A percentile compares a stretch with the other conserved stretches of the same genome.
phyloP scores from a whole-genome alignment of 345 rosid species.

The Eucalyptus globulus region DNA sequence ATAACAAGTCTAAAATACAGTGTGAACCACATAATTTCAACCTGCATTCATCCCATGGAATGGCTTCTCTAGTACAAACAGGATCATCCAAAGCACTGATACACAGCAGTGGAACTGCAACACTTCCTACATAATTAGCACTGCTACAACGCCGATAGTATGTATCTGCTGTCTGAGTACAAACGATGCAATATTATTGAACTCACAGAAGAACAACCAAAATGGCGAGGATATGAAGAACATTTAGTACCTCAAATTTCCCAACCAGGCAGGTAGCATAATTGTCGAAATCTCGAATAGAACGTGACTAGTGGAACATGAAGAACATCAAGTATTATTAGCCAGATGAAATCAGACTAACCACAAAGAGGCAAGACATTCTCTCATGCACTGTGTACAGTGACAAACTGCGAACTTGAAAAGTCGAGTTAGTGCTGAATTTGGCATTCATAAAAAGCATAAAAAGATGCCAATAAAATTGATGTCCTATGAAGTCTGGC shows the following conservation, averaged over 20 bases:
- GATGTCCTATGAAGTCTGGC: background rate
- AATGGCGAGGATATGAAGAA: background rate
- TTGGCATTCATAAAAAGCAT: background rate
- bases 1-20: background rate
- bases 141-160: conserved; percentile 83
- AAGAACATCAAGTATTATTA: background rate
- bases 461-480: background rate
- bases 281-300: conserved; percentile 77
- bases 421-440: background rate
- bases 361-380: background rate
- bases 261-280: conserved; percentile 78
- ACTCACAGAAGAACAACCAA: background rate
- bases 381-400: background rate
- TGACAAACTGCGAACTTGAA: background rate
- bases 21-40: background rate
- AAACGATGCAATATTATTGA: background rate
- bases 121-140: conserved; percentile 41
- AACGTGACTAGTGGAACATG: conserved; percentile 45
- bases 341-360: background rate
- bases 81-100: conserved; percentile 93
- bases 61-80: conserved; percentile 82
- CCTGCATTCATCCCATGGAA: conserved; percentile 99
- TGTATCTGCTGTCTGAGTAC: conserved; percentile 71
- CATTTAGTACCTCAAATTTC: conserved; percentile 63
- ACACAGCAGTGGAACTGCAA: conserved; percentile 74